Base-by-base conservation (phyloP, 495 filamentous ascomycete species). In the Venustampulla echinocandica region DNA sequence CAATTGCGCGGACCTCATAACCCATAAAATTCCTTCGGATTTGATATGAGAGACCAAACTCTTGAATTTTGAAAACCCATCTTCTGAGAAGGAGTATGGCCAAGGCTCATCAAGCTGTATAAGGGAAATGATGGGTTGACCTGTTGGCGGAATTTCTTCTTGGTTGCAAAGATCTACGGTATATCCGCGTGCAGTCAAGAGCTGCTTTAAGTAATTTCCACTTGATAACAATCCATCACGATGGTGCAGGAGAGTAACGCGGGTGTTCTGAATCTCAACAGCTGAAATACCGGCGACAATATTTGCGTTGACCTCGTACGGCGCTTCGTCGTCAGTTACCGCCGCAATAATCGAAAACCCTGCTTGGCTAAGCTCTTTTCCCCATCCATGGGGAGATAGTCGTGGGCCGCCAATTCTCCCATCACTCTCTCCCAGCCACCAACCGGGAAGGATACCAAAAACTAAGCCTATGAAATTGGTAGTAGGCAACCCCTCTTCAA, bases 351-450 rank as follows among this genome's bases (percentile, higher is more conserved):
- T 36, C 1, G 11, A 3, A 38, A 55, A 50, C 10, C 52, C 52
- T 1, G 43, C 42, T 1, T 7, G n/a, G 14, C 13, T 2, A 1
- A 55, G 24, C 19, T 44, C 36, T 25, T 44, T 11, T 3, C 43
- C 35, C 52, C 52, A 55, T 14, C 24, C 0, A 14, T 24, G 32
- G 3, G 36, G 3, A 18, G 37, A 15, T 0, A 69, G 42, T 22
- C 55, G 66, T 2, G 67, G 67, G 25, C 61, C 47, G 1, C 42
- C 18, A 13, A 24, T 3, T 14, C 67, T 54, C 1, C 47, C 47
- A 17, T 65, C 61, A 0, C 49, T 43, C n/a, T 61, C 59, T 0
- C 65, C 64, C 9, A 64, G 44, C 75, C 75, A 79, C 75, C 75
- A 79, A 0, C 67, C 72, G 1, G 69, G 64, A 1, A 71, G 50